phyloP scores from a whole-genome alignment of 108 stramenopile genomes.

The Chaetoceros muelleri region DNA sequence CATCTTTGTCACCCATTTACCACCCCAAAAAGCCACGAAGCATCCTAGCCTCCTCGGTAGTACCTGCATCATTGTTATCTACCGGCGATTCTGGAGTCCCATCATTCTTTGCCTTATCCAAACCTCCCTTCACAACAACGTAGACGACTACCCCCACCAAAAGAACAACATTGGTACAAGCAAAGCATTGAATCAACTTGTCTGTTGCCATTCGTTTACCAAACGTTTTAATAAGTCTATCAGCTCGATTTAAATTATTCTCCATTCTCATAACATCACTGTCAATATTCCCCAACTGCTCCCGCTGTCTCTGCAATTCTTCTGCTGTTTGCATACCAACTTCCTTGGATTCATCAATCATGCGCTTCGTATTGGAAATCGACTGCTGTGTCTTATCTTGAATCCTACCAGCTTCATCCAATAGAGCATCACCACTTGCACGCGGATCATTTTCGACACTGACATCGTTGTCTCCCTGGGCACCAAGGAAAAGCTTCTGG shows the following conservation, averaged over 20 bases:
- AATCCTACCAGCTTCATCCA: conserved; percentile 44
- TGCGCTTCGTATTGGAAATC: conserved; percentile 45
- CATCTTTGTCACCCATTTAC: no score
- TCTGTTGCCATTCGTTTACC: conserved; percentile 92
- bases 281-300: conserved; percentile 80
- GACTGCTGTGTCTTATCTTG: conserved; percentile 82
- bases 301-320: conserved; percentile 81
- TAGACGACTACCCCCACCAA: conserved; percentile 81
- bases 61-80: neutral
- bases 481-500: conserved; percentile 54
- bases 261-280: conserved; percentile 84
- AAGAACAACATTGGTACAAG: conserved; percentile 69
- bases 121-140: conserved; percentile 48
- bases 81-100: neutral
- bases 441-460: conserved; percentile 32
- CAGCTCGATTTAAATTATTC: conserved; percentile 72
- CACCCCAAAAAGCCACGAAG: neutral
- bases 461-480: conserved; percentile 13
- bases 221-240: conserved; percentile 85
- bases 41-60: neutral
- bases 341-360: conserved; percentile 75
- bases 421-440: conserved; percentile 60
- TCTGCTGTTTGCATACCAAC: conserved; percentile 74
- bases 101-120: neutral
- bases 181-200: conserved; percentile 91